Evolutionary conservation across 352 stramenopile species (phyloP).

Genomic region (Globisporangium echinulatum): DNA sequence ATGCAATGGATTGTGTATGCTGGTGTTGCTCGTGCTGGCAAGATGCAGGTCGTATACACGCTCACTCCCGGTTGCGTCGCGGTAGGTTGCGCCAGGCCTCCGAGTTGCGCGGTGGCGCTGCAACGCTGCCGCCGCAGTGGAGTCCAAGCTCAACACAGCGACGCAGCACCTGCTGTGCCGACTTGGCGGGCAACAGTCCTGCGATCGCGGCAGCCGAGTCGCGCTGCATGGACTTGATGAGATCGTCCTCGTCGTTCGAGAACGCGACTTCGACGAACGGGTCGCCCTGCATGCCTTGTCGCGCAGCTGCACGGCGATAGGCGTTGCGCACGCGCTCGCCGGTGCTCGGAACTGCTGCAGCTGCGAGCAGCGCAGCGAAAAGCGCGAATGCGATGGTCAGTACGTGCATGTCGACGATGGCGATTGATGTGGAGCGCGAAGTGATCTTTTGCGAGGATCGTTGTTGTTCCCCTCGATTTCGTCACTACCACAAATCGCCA

Average conservation of each 20-base stretch:
- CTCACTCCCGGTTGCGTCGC: background rate
- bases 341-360: background rate
- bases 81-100: constrained; percentile 32
- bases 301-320: constrained; percentile 11
- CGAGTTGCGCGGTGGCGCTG: constrained; percentile 25
- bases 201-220: constrained; percentile 34
- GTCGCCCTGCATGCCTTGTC: background rate
- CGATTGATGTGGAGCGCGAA: too few relatives aligned
- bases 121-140: constrained; percentile 30
- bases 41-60: too few relatives aligned
- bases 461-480: too few relatives aligned
- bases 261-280: constrained; percentile 30
- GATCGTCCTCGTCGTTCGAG: constrained; percentile 41
- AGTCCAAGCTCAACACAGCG: constrained; percentile 51
- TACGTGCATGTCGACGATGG: too few relatives aligned
- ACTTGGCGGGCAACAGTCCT: constrained; percentile 25
- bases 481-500: too few relatives aligned
- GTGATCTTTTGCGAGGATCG: too few relatives aligned
- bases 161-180: constrained; percentile 30
- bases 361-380: background rate
- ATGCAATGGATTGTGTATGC: background rate
- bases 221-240: constrained; percentile 33
- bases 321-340: background rate
- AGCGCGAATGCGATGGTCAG: too few relatives aligned
- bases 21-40: background rate